Conservation (phyloP, 1,284 basidiomycete genomes). For the Trametes sp. region DNA sequence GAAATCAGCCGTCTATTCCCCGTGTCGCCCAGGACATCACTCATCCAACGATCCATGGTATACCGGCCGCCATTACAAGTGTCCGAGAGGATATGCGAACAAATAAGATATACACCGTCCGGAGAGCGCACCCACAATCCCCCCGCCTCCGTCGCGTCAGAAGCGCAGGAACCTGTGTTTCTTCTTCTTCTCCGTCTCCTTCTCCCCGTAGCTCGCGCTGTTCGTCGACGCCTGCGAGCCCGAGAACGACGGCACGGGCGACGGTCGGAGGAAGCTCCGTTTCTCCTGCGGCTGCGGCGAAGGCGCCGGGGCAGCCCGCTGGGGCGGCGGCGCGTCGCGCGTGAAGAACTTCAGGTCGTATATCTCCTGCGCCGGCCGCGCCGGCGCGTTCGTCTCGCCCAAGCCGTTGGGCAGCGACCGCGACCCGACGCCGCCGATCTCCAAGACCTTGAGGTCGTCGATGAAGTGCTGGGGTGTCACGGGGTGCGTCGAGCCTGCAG, state of each 20-base stretch:
- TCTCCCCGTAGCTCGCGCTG: conserved; percentile 47
- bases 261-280: conserved; percentile 41
- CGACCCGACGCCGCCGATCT: conserved; percentile 79
- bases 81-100: conserved; percentile 28
- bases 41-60: conserved; percentile 24
- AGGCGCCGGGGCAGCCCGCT: conserved; percentile 47
- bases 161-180: conserved; percentile 84
- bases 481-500: conserved; percentile 87
- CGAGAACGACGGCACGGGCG: conserved; percentile 53
- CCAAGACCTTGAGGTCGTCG: conserved; percentile 86
- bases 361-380: conserved; percentile 68
- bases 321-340: conserved; percentile 64
- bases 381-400: conserved; percentile 56
- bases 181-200: conserved; percentile 64
- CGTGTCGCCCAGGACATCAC: not conserved
- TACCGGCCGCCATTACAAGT: conserved; percentile 20
- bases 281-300: conserved; percentile 39
- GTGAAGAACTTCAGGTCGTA: conserved; percentile 83
- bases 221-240: conserved; percentile 56
- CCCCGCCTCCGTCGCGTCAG: conserved; percentile 36
- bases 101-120: conserved; percentile 30
- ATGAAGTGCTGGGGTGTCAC: conserved; percentile 87
- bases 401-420: conserved; percentile 78
- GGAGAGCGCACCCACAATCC: not conserved
- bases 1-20: not conserved